A percentile compares a stretch with the other conserved stretches of the same genome.
Evolutionary conservation across 352 stramenopile genomes (phyloP).

Genomic region (Thalassiosira exigua): DNA sequence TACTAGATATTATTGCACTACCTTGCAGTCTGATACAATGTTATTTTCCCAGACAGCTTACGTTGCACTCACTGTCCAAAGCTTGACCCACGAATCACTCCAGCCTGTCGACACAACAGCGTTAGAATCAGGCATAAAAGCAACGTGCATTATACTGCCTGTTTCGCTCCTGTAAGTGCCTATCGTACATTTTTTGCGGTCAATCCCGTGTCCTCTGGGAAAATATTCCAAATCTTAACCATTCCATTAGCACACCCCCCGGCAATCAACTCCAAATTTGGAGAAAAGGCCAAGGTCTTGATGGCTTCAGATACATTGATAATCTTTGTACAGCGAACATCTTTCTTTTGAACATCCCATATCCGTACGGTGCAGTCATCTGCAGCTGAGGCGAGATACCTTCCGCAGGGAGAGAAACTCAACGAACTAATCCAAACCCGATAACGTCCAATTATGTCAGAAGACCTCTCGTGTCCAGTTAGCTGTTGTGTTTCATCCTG

Average conservation of each 20-base stretch:
- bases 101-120: no score
- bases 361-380: constrained; percentile 93
- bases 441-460: background rate
- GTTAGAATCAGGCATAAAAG: no score
- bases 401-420: constrained; percentile 87
- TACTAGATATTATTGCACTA: no score
- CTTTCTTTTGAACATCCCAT: constrained; percentile 88
- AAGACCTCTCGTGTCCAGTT: background rate
- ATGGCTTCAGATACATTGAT: background rate
- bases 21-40: no score
- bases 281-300: constrained; percentile 1
- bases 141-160: no score
- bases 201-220: no score
- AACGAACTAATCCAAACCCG: constrained; percentile 79
- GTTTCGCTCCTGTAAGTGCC: no score
- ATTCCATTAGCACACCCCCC: background rate
- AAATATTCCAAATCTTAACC: no score
- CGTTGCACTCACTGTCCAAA: no score
- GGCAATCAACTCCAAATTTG: background rate
- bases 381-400: constrained; percentile 90
- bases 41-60: no score
- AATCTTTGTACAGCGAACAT: background rate
- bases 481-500: background rate
- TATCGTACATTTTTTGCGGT: no score
- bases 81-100: no score